phyloP scores from a whole-genome alignment of 2,329 filamentous ascomycete species.

The Didymella glomerata region DNA sequence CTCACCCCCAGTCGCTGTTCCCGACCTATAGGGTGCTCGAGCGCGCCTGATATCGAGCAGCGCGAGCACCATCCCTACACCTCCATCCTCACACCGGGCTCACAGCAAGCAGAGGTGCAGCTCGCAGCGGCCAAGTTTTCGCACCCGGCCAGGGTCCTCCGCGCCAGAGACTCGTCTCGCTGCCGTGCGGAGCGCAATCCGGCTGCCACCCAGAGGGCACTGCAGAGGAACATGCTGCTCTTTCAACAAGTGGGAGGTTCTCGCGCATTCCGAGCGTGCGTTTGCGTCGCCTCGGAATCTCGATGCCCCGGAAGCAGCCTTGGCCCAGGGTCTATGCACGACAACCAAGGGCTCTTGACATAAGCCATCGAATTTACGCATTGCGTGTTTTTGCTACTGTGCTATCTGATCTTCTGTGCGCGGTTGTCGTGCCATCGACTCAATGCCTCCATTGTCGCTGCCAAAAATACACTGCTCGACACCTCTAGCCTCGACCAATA shows the following conservation, averaged over 20 bases:
- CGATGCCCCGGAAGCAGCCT: constrained; percentile 30
- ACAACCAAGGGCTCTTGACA: constrained; percentile 11
- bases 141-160: constrained; percentile 5
- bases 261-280: constrained; percentile 19
- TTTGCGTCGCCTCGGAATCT: constrained; percentile 30
- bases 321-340: constrained; percentile 17
- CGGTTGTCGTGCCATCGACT: constrained; percentile 15
- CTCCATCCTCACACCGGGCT: constrained; percentile 1
- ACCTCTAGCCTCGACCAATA: constrained; percentile 33
- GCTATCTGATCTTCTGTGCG: constrained; percentile 20
- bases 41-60: constrained; percentile 10
- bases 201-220: constrained; percentile 3
- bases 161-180: constrained; percentile 10
- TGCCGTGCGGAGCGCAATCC: constrained; percentile 15
- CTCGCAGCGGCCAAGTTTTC: constrained; percentile 17
- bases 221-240: constrained; percentile 5
- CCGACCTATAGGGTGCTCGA: constrained; percentile 20
- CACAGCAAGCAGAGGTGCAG: background rate
- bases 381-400: background rate
- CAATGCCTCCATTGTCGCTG: background rate
- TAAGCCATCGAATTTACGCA: constrained; percentile 24
- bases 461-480: constrained; percentile 29
- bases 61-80: constrained; percentile 22
- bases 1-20: constrained; percentile 10
- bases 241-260: constrained; percentile 3